These are phyloP conservation scores for Musa acuminata DNA, from an alignment of 176 grass and related monocot genomes.

Conservation along the genomic window DNA sequence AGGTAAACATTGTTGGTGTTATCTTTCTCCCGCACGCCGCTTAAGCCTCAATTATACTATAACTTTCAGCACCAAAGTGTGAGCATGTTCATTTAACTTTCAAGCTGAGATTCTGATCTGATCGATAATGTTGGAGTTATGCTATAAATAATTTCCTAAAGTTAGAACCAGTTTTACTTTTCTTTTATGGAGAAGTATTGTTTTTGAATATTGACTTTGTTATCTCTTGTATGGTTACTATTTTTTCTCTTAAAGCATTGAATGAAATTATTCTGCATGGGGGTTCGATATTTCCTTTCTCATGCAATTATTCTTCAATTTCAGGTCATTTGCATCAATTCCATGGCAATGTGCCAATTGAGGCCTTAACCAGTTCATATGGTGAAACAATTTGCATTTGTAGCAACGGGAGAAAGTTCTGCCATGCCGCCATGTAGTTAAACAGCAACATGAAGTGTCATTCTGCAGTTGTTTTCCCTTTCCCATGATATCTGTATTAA, in stretches of 20 bases:
- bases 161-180: background rate
- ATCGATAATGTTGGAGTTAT: background rate
- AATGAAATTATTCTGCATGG: too few species aligned
- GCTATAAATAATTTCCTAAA: background rate
- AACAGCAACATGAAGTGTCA: too few species aligned
- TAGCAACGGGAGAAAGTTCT: too few species aligned
- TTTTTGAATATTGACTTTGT: background rate
- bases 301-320: background rate
- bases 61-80: too few species aligned
- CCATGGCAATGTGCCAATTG: background rate
- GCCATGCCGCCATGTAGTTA: too few species aligned
- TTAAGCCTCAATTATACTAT: too few species aligned
- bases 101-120: too few species aligned
- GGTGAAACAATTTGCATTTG: background rate
- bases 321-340: background rate
- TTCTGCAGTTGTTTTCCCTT: too few species aligned
- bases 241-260: too few species aligned
- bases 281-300: too few species aligned
- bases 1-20: conserved; percentile 12
- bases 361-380: background rate
- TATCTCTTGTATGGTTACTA: background rate
- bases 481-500: background rate
- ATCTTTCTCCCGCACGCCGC: background rate
- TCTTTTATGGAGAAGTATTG: background rate
- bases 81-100: too few species aligned